Base-by-base conservation (phyloP, 2,329 filamentous ascomycete species). In the Penicillium sp. region DNA sequence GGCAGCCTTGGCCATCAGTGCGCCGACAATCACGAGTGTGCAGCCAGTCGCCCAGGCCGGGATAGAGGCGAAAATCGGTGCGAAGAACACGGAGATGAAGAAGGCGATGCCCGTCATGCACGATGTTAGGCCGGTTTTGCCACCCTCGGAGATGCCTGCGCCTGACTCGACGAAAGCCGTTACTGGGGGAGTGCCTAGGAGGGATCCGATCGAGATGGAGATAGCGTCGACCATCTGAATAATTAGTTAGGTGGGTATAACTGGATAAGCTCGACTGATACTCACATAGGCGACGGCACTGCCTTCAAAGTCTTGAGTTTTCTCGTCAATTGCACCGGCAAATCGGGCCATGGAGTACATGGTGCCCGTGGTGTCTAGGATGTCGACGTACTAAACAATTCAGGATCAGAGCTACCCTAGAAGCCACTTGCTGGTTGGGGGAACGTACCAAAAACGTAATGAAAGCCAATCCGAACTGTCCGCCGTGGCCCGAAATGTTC, bases 311-410 rank as follows among this genome's bases (percentile, higher is more conserved):
- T 95, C 90, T 65, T 91, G 87, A 0, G 90, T 94, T 45, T 84
- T 81, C 61, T 89, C 87, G 61, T 95, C 88, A 65, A 95, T 86
- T 50, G 88, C 83, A 40, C 88, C 84, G 59, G 86, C 87, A 70
- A 92, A 94, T 27, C 87, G 85, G 16, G 90, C 90, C 90, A 95
- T 95, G 18, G 89, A 89, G 74, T 95, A 95, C 53, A 95, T 76
- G 1, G 90, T 95, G 62, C 89, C 90, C 0, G 90, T 95, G 59
- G 84, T 86, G 70, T 95, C 90, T 40, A 95, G 82, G 55, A 95
- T 92, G 64, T 95, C 90, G 58, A 95, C 90, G 64, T 95, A 95
- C 66, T 69, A 43, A 3, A 5, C 4, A 33, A 4, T 13, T 16
- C 11, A 0, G 28, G 39, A 44, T 50, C 28, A 46, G 35, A 27